Base-by-base conservation (phyloP, 164 flowering plant species). In the Piper betle region DNA sequence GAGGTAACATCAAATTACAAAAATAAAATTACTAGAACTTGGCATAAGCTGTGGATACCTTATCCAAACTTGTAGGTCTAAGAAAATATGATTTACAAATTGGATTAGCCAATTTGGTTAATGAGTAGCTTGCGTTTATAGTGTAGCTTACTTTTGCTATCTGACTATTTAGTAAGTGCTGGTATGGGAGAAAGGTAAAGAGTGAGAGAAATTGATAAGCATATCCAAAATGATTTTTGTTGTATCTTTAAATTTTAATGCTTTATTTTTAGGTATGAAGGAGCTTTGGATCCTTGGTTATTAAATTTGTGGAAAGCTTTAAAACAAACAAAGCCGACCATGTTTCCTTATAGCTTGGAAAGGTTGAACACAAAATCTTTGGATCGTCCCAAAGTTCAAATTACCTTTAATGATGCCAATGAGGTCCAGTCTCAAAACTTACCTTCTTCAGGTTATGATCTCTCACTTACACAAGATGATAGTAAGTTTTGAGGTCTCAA, bases 271-370 rank as follows among this genome's bases (percentile, higher is more conserved):
- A 94, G 99, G 80, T 91, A 94, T 73, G 99, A 94, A 77, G 99
- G 87, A 67, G 85, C 96, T 74, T 73, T 94, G 52, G 99, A 94
- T 78, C 93, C 93, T 64, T 94, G 99, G 99, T 78, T 91, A 82
- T 78, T 82, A 55, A 79, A 85, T 63, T 74, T 94, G 68, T 94
- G 99, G 99, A 75, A 66, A 55, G 61, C 52, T 19, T 63, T 94
- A 65, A 55, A 71, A 68, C 64, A 85, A 64, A 79, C 66, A 59
- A 64, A 77, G 68, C 87, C 88, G 11, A 69, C 65, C 2, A 62
- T 86, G 40, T 83, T 94, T 53, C 87, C 86, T 40, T 73, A 73
- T 46, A 88, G 81, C 69, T 65, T 64, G 13, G 76, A 78, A 66
- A 46, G 69, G 59, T 39, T 71, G 53, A 71, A 64, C 69, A 58